These are phyloP conservation scores for Aschersonia sp. DNA, from an alignment of 2,329 filamentous ascomycete species.

Conservation along the genomic window DNA sequence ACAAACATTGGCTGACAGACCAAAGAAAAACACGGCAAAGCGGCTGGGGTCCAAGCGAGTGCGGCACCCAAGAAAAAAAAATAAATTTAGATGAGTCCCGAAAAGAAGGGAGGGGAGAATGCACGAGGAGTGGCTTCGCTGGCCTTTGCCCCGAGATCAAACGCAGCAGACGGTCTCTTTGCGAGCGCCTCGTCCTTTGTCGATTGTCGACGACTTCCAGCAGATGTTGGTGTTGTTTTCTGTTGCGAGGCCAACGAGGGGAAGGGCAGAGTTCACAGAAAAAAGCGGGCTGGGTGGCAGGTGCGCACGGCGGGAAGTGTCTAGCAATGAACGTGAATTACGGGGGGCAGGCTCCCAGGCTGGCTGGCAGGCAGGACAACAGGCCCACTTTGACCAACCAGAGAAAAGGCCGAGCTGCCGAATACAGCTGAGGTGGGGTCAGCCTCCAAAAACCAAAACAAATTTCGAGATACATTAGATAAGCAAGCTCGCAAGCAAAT, in stretches of 20 bases:
- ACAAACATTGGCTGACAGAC: slow-evolving; percentile 22
- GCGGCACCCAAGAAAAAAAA: not conserved
- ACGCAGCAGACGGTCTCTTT: slow-evolving; percentile 2
- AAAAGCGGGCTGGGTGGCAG: slow-evolving; percentile 5
- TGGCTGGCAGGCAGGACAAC: not conserved
- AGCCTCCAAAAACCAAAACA: slow-evolving; percentile 4
- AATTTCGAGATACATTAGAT: slow-evolving; percentile 8
- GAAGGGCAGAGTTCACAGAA: slow-evolving; percentile 12
- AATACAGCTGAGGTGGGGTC: not conserved
- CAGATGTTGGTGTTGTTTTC: slow-evolving; percentile 26
- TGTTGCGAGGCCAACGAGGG: slow-evolving; percentile 29
- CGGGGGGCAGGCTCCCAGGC: too few species aligned
- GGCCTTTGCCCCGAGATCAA: not conserved
- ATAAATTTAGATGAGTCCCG: slow-evolving; percentile 2
- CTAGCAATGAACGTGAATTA: too few species aligned
- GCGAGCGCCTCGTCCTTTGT: slow-evolving; percentile 15
- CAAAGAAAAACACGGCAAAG: slow-evolving; percentile 4
- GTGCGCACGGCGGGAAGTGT: too few species aligned
- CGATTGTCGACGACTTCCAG: slow-evolving; percentile 11
- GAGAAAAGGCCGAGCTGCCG: not conserved
- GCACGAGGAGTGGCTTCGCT: slow-evolving; percentile 2
- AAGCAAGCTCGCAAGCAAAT: slow-evolving; percentile 11
- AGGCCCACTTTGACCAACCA: not conserved
- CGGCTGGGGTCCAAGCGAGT: not conserved
- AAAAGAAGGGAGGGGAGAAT: slow-evolving; percentile 1